Base-by-base conservation (phyloP, 2,329 filamentous ascomycete genomes). In the Fusarium liriodendri region DNA sequence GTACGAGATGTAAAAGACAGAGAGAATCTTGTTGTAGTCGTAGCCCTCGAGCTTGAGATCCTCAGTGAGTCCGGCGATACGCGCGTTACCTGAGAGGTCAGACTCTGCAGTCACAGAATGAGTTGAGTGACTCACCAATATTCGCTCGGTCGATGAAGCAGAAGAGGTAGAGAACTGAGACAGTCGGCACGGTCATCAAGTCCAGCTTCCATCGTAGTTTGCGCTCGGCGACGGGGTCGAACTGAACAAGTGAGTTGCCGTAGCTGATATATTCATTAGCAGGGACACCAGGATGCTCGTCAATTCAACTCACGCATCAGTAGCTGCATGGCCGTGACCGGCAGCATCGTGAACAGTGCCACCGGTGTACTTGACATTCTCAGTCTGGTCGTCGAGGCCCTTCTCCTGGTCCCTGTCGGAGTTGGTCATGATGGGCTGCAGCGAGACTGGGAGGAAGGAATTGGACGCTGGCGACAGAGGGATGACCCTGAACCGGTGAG, bases 101-200 rank as follows among this genome's bases (percentile, higher is more conserved):
- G 63, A 33, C 32, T 32, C 25, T 37, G 64, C 66, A 52, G 58
- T 62, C 45, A 1, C 20, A 25, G n/a, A 20, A 14, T 22, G 54
- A 20, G 13, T 6, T 40, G 11, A 16, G 20, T 52, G 9, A 72
- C 83, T 77, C 78, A 91, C 91, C 92, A 40, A 94, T 92, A 70
- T 94, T 94, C 27, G 92, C 90, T n/a, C 92, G 87, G 76, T 94
- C 92, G 72, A 94, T 93, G 81, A 93, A 94, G 82, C 91, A 93
- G 77, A 94, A 93, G 0, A 94, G 85, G 76, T 94, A 94, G 5
- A 94, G 83, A 0, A 93, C 66, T 0, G 91, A 83, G 0, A 93
- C 91, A 0, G 90, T 92, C 0, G 92, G 92, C 0, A 94, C 84
- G 52, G 93, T 88, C 75, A 85, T 88, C 7, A 92, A 74, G 75